Evolutionary conservation across 106 monocot genomes (phyloP), one percentile per base, ranked within the genome.

Genomic region (Dendrobium catenatum): DNA sequence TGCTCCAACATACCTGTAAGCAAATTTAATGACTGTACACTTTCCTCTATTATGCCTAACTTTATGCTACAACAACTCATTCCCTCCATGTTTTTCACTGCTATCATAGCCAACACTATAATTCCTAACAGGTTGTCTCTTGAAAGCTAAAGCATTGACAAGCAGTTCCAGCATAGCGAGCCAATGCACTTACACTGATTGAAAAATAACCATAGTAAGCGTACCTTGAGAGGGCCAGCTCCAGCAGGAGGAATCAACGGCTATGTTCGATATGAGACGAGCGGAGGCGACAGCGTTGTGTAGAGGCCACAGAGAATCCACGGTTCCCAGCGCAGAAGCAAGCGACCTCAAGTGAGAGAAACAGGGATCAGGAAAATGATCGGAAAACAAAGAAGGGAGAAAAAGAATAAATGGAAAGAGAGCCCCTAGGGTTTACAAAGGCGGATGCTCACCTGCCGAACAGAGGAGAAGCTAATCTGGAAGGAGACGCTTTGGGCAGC

Each of bases 191-290:
- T 5, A 24, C 2, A 70, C 3, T 37, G 70, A 33, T 70, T 11
- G 13, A 61, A 61, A 20, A 61, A n/a, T 8, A 56, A 22, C 22
- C 20, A 74, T 41, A 74, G 4, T 0, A 20, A 41, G 1, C 42
- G 40, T 43, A 90, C 88, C 90, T 86, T 90, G 90, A 17, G 86
- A 88, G 17, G 88, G 88, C 82, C 83, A 88, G 49, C 82, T 88
- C 91, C 88, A 88, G 80, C 82, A 86, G 66, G 85, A 81, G 55
- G 90, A 86, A 44, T 88, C 91, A 1, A 78, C 77, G 24, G 86
- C 88, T n/a, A 91, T 80, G 80, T 67, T 78, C 19, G 91, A 88
- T 44, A 59, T 84, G 8, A 91, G 84, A n/a, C 91, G 84, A 7
- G 86, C 79, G 5, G 86, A 86, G 17, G 88, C 88, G 55, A 86